Evolutionary conservation across 805 yeast species (phyloP).

Genomic region (Ascoidea tarda): DNA sequence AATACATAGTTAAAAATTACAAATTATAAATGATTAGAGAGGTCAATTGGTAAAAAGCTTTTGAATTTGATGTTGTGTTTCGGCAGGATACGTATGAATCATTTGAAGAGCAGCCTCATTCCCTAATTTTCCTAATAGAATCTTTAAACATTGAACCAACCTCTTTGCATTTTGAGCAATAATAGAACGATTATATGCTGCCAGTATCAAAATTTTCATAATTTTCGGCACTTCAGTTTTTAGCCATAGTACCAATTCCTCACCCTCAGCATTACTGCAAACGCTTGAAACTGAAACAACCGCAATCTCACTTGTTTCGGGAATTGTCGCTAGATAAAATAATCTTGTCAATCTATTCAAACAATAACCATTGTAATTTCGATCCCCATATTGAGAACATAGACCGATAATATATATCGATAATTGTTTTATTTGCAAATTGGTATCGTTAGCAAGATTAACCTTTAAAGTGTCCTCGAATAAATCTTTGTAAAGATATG

Average conservation of each 20-base stretch:
- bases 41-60: slow-evolving; percentile 30
- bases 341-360: slow-evolving; percentile 63
- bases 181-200: slow-evolving; percentile 52
- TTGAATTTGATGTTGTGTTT: slow-evolving; percentile 44
- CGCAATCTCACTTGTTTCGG: slow-evolving; percentile 87
- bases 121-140: slow-evolving; percentile 48
- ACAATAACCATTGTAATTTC: slow-evolving; percentile 43
- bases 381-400: slow-evolving; percentile 73
- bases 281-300: slow-evolving; percentile 76
- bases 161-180: slow-evolving; percentile 59
- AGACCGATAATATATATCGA: slow-evolving; percentile 77
- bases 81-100: slow-evolving; percentile 47
- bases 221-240: slow-evolving; percentile 44
- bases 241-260: slow-evolving; percentile 64
- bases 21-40: no score
- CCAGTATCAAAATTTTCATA: slow-evolving; percentile 60
- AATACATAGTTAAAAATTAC: no score
- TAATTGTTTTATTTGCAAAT: slow-evolving; percentile 71
- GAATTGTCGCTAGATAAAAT: slow-evolving; percentile 54
- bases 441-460: slow-evolving; percentile 41
- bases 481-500: slow-evolving; percentile 47
- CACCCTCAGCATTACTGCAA: slow-evolving; percentile 52
- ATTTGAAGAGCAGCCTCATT: slow-evolving; percentile 54
- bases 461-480: slow-evolving; percentile 55
- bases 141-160: slow-evolving; percentile 48